Percentiles rank a stretch among this genome's conserved stretches.
Conservation (phyloP, 1,284 basidiomycete species). For the Testicularia cyperi region DNA sequence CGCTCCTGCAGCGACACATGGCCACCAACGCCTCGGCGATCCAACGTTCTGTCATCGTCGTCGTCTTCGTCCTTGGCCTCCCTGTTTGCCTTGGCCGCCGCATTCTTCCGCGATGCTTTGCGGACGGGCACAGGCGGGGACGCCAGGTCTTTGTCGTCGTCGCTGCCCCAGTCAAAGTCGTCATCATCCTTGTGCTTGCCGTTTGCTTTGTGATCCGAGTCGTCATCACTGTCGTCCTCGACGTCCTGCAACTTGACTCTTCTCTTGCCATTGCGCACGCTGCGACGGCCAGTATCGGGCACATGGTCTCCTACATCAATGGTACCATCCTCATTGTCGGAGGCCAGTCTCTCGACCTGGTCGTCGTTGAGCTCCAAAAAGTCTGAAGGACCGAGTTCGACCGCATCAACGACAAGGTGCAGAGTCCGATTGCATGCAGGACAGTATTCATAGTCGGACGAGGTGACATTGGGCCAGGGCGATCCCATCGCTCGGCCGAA, state of each 20-base stretch:
- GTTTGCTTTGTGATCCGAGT: neutral
- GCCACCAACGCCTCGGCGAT: neutral
- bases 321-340: too few relatives aligned
- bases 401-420: constrained; percentile 40
- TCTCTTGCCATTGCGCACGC: too few relatives aligned
- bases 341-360: constrained; percentile 13
- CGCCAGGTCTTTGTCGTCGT: constrained; percentile 3
- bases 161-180: constrained; percentile 35
- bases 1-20: constrained; percentile 25
- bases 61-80: neutral
- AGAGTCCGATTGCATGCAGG: constrained; percentile 68
- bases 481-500: constrained; percentile 55
- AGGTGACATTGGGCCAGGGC: constrained; percentile 26
- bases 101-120: constrained; percentile 14
- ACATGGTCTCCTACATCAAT: too few relatives aligned
- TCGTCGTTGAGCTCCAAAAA: constrained; percentile 34
- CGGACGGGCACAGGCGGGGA: neutral
- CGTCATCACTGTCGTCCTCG: neutral
- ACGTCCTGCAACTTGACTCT: too few relatives aligned
- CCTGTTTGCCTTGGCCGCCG: neutral
- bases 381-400: constrained; percentile 36
- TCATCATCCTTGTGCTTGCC: constrained; percentile 5
- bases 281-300: too few relatives aligned
- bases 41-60: too few relatives aligned
- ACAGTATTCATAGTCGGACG: constrained; percentile 62